phyloP scores from a whole-genome alignment of 1,284 basidiomycete species.

The Bothia castanella region DNA sequence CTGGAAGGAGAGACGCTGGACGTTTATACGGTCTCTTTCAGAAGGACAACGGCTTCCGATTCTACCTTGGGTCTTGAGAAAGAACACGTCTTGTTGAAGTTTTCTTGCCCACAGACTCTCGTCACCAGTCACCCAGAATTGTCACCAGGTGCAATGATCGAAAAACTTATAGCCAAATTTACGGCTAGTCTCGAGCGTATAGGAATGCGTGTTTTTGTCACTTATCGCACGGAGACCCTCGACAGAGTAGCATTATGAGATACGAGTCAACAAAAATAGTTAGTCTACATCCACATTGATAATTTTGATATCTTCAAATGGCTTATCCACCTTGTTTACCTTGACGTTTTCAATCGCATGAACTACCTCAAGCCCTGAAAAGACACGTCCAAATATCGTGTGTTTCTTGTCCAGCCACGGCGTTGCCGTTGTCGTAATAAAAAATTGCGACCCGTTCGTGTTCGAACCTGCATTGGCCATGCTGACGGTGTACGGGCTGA shows the following conservation, averaged over 20 bases:
- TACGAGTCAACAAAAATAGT: slow-evolving; percentile 1
- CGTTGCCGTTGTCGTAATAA: slow-evolving; percentile 94
- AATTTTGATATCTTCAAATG: slow-evolving; percentile 89
- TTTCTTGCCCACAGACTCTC: slow-evolving; percentile 39
- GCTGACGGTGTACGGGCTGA: slow-evolving; percentile 90
- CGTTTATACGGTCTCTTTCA: slow-evolving; percentile 42
- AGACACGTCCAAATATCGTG: slow-evolving; percentile 86
- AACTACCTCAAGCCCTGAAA: slow-evolving; percentile 80
- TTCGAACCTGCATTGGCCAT: slow-evolving; percentile 98
- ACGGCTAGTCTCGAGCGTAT: slow-evolving; percentile 14
- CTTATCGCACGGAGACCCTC: slow-evolving; percentile 33
- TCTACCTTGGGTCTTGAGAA: not conserved
- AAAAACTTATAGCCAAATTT: slow-evolving; percentile 24
- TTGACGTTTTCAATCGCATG: slow-evolving; percentile 79
- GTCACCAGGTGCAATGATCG: slow-evolving; percentile 20
- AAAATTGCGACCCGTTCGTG: slow-evolving; percentile 97
- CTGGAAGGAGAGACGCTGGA: slow-evolving; percentile 43
- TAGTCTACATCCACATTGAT: slow-evolving; percentile 71
- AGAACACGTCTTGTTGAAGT: slow-evolving; percentile 37
- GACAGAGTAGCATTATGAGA: slow-evolving; percentile 41
- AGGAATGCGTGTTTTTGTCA: slow-evolving; percentile 18
- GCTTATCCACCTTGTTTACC: slow-evolving; percentile 81
- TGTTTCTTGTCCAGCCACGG: slow-evolving; percentile 98
- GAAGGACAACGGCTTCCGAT: not conserved
- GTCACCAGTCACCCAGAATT: slow-evolving; percentile 17